A percentile compares a stretch with the other conserved stretches of the same genome.
Evolutionary conservation across 169 alveolate species (phyloP).

Genomic region (Plasmodium blacklocki): DNA sequence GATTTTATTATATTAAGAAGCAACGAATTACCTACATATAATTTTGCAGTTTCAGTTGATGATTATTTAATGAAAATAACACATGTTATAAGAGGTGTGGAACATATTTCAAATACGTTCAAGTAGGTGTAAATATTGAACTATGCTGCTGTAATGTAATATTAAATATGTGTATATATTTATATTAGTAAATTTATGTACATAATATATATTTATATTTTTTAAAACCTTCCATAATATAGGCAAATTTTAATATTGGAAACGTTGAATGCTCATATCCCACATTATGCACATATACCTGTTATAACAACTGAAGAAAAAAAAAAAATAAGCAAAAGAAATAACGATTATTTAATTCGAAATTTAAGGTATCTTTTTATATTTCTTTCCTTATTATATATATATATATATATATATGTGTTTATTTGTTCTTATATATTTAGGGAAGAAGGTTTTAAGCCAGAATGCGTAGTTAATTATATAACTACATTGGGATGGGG

Average conservation of each 20-base stretch:
- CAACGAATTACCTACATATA: conserved; percentile 86
- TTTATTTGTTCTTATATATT: neutral
- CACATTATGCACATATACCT: conserved; percentile 75
- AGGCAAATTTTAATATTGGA: conserved; percentile 77
- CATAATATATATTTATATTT: neutral
- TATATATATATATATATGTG: neutral
- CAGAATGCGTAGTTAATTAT: conserved; percentile 62
- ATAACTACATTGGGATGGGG: conserved; percentile 72
- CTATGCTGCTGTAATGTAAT: too few relatives aligned
- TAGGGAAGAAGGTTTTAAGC: conserved; percentile 70
- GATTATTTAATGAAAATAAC: conserved; percentile 86
- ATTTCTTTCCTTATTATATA: neutral
- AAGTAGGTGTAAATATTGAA: conserved; percentile 59
- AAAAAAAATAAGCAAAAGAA: conserved; percentile 78
- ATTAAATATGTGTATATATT: too few relatives aligned
- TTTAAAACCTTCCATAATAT: neutral
- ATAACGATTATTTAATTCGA: conserved; percentile 52
- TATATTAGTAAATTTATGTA: neutral
- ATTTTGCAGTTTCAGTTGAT: conserved; percentile 88
- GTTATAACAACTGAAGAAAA: conserved; percentile 73
- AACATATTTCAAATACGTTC: conserved; percentile 84
- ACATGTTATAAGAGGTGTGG: conserved; percentile 88
- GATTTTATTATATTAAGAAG: conserved; percentile 85
- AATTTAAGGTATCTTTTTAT: conserved; percentile 31
- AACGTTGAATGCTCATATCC: conserved; percentile 75